phyloP scores from a whole-genome alignment of 345 rosid genomes.

The Melastoma malabathricum region DNA sequence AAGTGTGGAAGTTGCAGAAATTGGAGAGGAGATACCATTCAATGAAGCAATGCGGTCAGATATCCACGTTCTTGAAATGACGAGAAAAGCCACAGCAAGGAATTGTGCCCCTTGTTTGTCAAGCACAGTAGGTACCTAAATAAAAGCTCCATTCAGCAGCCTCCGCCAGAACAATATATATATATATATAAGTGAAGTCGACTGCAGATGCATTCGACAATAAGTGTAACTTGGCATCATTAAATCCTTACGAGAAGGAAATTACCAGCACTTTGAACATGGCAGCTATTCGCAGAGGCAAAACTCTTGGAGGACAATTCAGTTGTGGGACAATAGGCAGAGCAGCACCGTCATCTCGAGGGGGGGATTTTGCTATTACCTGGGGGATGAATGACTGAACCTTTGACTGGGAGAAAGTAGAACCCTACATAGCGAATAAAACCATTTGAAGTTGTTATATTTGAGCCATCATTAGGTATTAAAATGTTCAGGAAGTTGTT shows the following conservation, averaged over 20 bases:
- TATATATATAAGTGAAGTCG: too few species aligned
- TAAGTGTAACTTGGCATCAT: neutral
- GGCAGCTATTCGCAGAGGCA: conserved; percentile 79
- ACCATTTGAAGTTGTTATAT: too few species aligned
- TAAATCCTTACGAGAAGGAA: conserved; percentile 2
- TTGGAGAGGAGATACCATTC: conserved; percentile 40
- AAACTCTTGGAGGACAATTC: conserved; percentile 36
- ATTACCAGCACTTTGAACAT: conserved; percentile 83
- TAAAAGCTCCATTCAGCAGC: conserved; percentile 2
- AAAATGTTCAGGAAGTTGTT: too few species aligned
- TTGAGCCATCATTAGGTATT: too few species aligned
- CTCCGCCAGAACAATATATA: neutral
- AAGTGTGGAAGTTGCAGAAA: conserved; percentile 6
- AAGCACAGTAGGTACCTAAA: conserved; percentile 76
- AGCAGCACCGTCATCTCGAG: conserved; percentile 20
- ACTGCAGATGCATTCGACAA: too few species aligned
- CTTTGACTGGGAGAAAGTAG: conserved; percentile 38
- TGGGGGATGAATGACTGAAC: conserved; percentile 48
- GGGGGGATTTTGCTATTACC: conserved; percentile 57
- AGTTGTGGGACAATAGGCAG: conserved; percentile 71
- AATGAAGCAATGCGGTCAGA: conserved; percentile 95
- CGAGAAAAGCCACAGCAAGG: conserved; percentile 77
- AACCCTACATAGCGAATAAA: conserved; percentile 24
- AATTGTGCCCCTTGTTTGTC: conserved; percentile 92
- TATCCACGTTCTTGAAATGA: conserved; percentile 81